phyloP scores from a whole-genome alignment of 768 basidiomycete species.

The Leccinum ochraceum region DNA sequence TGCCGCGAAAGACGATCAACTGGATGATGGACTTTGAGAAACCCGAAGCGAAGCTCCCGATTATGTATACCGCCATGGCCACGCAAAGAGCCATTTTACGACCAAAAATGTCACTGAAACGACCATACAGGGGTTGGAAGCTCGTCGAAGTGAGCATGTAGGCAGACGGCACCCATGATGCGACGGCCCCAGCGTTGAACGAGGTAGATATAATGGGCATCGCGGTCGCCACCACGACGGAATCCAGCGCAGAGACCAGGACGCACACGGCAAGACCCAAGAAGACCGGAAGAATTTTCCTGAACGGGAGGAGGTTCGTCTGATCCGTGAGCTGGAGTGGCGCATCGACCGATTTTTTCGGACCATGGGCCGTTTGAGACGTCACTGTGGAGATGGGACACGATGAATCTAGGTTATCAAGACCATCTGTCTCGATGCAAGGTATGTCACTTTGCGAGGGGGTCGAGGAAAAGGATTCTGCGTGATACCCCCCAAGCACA shows the following conservation, averaged over 20 bases:
- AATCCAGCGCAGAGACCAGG: slow-evolving; percentile 63
- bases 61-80: slow-evolving; percentile 62
- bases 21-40: slow-evolving; percentile 65
- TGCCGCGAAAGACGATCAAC: slow-evolving; percentile 67
- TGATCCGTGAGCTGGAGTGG: slow-evolving; percentile 58
- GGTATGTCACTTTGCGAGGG: neutral
- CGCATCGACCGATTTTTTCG: slow-evolving; percentile 1
- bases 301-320: slow-evolving; percentile 71
- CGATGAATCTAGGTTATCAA: slow-evolving; percentile 4
- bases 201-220: slow-evolving; percentile 68
- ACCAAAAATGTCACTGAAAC: slow-evolving; percentile 68
- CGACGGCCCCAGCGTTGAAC: slow-evolving; percentile 50
- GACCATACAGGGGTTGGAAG: slow-evolving; percentile 50
- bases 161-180: slow-evolving; percentile 71
- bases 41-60: slow-evolving; percentile 67
- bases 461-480: slow-evolving; percentile 1
- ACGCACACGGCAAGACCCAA: slow-evolving; percentile 60
- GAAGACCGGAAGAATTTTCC: slow-evolving; percentile 63
- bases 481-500: neutral
- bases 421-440: slow-evolving; percentile 2
- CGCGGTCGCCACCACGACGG: slow-evolving; percentile 73
- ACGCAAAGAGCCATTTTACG: slow-evolving; percentile 60
- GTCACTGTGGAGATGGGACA: slow-evolving; percentile 9
- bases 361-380: neutral
- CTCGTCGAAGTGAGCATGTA: slow-evolving; percentile 61